Evolutionary conservation across 2,329 filamentous ascomycete genomes (phyloP), one percentile per base, ranked within the genome.

Genomic region (Cryphonectria carpinicola): DNA sequence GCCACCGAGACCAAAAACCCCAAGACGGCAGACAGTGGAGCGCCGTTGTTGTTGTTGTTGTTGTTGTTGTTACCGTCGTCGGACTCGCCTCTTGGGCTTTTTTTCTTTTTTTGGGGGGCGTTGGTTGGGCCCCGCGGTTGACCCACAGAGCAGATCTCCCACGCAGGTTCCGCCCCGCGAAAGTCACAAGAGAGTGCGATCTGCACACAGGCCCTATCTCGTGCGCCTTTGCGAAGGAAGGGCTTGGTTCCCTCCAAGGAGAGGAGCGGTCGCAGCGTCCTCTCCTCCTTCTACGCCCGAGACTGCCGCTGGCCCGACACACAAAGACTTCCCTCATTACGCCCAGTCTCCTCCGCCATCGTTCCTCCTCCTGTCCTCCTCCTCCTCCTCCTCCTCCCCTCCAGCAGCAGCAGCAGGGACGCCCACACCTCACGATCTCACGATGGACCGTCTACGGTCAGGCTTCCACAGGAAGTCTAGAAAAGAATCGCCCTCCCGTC

Each of bases 361-460:
- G 4, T 32, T 60, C 32, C 19, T n/a, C 56, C 28, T 32, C 54
- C 25, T 58, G 49, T 19, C 22, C 49, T 25, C 49, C n/a, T n/a
- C 22, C 49, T 54, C 49, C 14, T 54, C 49, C 46, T 25, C 10
- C 22, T n/a, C 46, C 13, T 28, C 49, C 49, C 22, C 52, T 13
- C 25, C n/a, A 6, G 3, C 52, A 14, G n/a, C 52, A 14, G n/a
- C 52, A 28, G 5, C 43, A 49, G 46, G 46, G 19, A 7, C 46
- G 46, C 46, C 19, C 46, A 22, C 46, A 49, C 46, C 46, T 49
- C 46, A 49, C 46, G 46, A 19, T 49, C 52, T 49, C 63, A 41
- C 67, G n/a, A 73, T 73, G 72, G 72, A 73, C 61, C 70, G 72
- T 35, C 41, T 73, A 54, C 72, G 71, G 37, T 72, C 71, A n/a